These are phyloP conservation scores for Psilocybe cyanescens DNA, from an alignment of 768 basidiomycete genomes.

Conservation along the genomic window DNA sequence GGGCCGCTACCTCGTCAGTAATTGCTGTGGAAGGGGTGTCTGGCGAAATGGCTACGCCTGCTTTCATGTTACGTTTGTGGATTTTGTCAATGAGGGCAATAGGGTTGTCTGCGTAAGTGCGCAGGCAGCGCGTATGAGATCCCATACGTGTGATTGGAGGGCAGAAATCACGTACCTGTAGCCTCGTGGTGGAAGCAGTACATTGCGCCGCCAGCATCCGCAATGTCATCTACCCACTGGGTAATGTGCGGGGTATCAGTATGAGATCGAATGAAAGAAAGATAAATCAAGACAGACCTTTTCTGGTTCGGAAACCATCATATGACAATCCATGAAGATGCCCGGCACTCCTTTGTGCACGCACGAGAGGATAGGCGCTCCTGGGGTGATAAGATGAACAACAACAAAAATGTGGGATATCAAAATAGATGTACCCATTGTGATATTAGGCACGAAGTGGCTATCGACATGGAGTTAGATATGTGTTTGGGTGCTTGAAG, in stretches of 20 bases:
- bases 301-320: conserved; percentile 97
- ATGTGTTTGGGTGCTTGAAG: conserved; percentile 14
- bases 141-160: neutral
- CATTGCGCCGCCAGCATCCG: conserved; percentile 90
- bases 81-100: conserved; percentile 80
- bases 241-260: neutral
- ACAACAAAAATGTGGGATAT: neutral
- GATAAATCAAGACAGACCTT: conserved; percentile 49
- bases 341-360: conserved; percentile 87
- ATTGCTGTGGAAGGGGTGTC: conserved; percentile 90
- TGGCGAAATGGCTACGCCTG: conserved; percentile 96
- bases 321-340: conserved; percentile 99
- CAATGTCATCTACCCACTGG: conserved; percentile 96
- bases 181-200: conserved; percentile 99
- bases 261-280: neutral
- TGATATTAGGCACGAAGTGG: conserved; percentile 98
- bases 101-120: conserved; percentile 55
- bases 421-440: conserved; percentile 71
- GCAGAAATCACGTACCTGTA: conserved; percentile 57
- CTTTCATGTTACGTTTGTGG: conserved; percentile 85
- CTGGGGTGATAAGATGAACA: conserved; percentile 38
- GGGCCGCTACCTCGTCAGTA: conserved; percentile 80
- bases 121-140: neutral
- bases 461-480: conserved; percentile 41
- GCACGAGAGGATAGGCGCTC: conserved; percentile 85